Conservation (phyloP, 345 rosid species). For the Eucalyptus regnans region DNA sequence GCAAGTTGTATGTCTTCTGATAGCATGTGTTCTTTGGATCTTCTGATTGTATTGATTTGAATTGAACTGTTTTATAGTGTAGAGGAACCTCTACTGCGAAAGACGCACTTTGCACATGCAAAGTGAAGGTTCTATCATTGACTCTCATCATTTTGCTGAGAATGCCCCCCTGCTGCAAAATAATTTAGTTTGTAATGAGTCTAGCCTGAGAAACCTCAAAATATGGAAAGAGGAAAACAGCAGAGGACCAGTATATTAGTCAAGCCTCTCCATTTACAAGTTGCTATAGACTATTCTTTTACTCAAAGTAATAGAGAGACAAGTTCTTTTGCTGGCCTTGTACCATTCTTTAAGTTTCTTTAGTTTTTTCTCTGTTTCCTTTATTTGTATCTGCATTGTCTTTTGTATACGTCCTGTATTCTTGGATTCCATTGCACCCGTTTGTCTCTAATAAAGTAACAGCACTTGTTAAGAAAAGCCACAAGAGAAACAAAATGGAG, state of each 20-base stretch:
- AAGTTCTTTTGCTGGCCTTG: neutral
- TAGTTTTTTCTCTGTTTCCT: neutral
- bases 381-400: neutral
- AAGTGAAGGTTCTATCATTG: neutral
- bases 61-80: neutral
- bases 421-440: neutral
- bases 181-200: neutral
- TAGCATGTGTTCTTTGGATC: neutral
- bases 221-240: neutral
- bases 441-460: neutral
- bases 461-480: neutral
- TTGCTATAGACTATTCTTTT: neutral
- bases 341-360: neutral
- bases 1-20: neutral
- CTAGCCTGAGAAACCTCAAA: neutral
- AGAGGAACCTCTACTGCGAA: neutral
- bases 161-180: neutral
- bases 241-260: neutral
- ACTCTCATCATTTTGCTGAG: neutral
- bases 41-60: neutral
- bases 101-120: neutral
- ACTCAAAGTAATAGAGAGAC: neutral
- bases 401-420: neutral
- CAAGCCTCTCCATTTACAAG: neutral
- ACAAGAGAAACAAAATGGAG: neutral